These are phyloP conservation scores for Colletotrichum salicis DNA, from an alignment of 2,329 filamentous ascomycete genomes.

Conservation along the genomic window DNA sequence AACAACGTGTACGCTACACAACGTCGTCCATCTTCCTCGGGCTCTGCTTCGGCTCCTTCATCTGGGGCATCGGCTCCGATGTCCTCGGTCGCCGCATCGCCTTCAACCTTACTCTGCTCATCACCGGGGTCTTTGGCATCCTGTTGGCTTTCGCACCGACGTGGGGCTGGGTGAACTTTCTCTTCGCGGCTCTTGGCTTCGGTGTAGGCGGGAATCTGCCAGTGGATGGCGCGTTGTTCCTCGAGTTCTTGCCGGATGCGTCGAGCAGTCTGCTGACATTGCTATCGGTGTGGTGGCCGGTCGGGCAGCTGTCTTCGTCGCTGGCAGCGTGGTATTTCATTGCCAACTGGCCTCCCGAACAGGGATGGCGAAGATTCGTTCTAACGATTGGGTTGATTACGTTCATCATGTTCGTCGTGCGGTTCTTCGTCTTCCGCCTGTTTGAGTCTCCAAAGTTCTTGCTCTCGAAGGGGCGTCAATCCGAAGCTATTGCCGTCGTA, in stretches of 20 bases:
- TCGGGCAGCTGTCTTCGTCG: constrained; percentile 80
- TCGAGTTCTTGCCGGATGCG: constrained; percentile 83
- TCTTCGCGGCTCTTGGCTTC: constrained; percentile 71
- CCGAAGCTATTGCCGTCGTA: constrained; percentile 82
- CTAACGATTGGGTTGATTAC: constrained; percentile 78
- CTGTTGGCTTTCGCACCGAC: constrained; percentile 73
- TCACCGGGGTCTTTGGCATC: constrained; percentile 80
- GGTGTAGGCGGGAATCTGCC: constrained; percentile 81
- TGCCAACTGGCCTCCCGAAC: constrained; percentile 71
- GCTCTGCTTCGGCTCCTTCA: constrained; percentile 79
- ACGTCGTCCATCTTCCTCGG: constrained; percentile 82
- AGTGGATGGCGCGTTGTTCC: constrained; percentile 82
- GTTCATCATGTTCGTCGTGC: constrained; percentile 79
- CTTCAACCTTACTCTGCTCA: constrained; percentile 82
- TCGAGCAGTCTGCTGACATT: constrained; percentile 80
- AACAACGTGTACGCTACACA: constrained; percentile 80
- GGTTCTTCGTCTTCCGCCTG: constrained; percentile 83
- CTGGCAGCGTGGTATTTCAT: constrained; percentile 82
- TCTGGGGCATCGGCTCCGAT: constrained; percentile 85
- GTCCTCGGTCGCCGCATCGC: constrained; percentile 81
- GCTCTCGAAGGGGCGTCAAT: constrained; percentile 78
- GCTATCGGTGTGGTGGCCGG: constrained; percentile 87
- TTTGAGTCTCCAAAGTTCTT: constrained; percentile 89
- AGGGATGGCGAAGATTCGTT: constrained; percentile 82
- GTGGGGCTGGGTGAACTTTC: constrained; percentile 72